Evolutionary conservation across 768 basidiomycete species (phyloP).

Genomic region (Dentipellis sp.): DNA sequence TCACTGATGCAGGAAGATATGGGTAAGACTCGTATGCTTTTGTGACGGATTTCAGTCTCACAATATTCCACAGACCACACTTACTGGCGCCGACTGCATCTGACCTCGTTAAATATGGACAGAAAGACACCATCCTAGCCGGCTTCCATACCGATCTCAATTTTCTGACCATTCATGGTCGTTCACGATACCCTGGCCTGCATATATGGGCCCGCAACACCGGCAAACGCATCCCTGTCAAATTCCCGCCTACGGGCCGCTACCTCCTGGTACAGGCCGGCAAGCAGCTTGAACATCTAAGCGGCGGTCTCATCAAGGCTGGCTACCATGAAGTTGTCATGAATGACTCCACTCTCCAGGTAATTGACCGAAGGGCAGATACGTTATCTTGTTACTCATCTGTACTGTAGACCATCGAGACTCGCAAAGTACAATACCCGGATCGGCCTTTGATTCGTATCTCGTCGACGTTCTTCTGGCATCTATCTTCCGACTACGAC

Average conservation of each 20-base stretch:
- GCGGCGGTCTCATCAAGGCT: slow-evolving; percentile 79
- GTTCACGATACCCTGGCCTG: slow-evolving; percentile 78
- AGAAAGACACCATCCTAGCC: slow-evolving; percentile 77
- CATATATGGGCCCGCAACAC: slow-evolving; percentile 95
- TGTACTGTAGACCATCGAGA: slow-evolving; percentile 45
- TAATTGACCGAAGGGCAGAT: background rate
- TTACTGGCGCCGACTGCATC: slow-evolving; percentile 92
- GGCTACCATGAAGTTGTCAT: slow-evolving; percentile 95
- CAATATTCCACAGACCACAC: slow-evolving; percentile 48
- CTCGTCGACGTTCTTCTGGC: slow-evolving; percentile 96
- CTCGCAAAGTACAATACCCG: slow-evolving; percentile 47
- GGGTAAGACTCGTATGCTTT: slow-evolving; percentile 41
- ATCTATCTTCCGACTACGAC: slow-evolving; percentile 78
- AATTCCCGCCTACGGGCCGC: slow-evolving; percentile 71
- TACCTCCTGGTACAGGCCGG: slow-evolving; percentile 91
- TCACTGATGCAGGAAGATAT: slow-evolving; percentile 74
- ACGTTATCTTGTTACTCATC: background rate
- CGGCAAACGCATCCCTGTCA: slow-evolving; percentile 82
- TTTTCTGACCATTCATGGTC: slow-evolving; percentile 86
- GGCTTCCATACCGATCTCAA: slow-evolving; percentile 95
- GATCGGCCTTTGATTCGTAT: slow-evolving; percentile 89
- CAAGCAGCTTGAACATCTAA: slow-evolving; percentile 87
- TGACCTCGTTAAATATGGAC: slow-evolving; percentile 70
- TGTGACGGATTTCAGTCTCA: background rate
- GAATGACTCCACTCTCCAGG: slow-evolving; percentile 67